Conservation (phyloP, 495 filamentous ascomycete species). For the Aspergillus affinis region DNA sequence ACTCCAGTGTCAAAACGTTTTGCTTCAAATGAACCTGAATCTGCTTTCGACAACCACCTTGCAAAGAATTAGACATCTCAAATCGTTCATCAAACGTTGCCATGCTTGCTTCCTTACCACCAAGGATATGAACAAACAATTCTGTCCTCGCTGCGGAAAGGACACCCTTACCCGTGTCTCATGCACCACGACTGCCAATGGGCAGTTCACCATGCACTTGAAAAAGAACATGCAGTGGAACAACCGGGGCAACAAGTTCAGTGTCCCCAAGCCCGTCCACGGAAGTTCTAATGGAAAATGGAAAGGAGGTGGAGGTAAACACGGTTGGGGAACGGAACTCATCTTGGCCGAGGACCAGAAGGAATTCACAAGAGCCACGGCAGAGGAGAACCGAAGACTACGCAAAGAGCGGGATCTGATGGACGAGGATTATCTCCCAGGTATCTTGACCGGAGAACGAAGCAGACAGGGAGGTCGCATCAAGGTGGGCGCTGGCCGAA, state of each 20-base stretch:
- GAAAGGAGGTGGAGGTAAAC: constrained; percentile 74
- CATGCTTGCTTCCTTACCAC: constrained; percentile 89
- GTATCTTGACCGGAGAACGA: constrained; percentile 79
- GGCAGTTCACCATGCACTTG: constrained; percentile 82
- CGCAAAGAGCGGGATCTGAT: constrained; percentile 73
- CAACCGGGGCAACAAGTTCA: constrained; percentile 83
- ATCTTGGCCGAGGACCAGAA: constrained; percentile 96
- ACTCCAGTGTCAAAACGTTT: constrained; percentile 73
- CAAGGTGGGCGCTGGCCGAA: constrained; percentile 81
- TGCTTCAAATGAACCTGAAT: constrained; percentile 91
- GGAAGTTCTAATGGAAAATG: constrained; percentile 77
- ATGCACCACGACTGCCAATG: constrained; percentile 76
- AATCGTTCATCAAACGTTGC: constrained; percentile 86
- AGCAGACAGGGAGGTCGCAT: constrained; percentile 61
- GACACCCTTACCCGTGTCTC: constrained; percentile 81
- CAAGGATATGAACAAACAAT: constrained; percentile 85
- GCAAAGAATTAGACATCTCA: constrained; percentile 73
- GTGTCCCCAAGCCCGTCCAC: constrained; percentile 85
- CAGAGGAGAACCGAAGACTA: constrained; percentile 61
- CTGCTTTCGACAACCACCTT: constrained; percentile 73
- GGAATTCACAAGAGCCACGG: constrained; percentile 71
- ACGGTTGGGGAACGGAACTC: constrained; percentile 77
- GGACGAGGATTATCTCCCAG: constrained; percentile 91
- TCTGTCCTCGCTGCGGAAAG: constrained; percentile 89
- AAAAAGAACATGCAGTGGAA: constrained; percentile 98